A percentile compares a stretch with the other conserved stretches of the same genome.
phyloP scores from a whole-genome alignment of 805 yeast species.

The Hanseniaspora mollemarum region DNA sequence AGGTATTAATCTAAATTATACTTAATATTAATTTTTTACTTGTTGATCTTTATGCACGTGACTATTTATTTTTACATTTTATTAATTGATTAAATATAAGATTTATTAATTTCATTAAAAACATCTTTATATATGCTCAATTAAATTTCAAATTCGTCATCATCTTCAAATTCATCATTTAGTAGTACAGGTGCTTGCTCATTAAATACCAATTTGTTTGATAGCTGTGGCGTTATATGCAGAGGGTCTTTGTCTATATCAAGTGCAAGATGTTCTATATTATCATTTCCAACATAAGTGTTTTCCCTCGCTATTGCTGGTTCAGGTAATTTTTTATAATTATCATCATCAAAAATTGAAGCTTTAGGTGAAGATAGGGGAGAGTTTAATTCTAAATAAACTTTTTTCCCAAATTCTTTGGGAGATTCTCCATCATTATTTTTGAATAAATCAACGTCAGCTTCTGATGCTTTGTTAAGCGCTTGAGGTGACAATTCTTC shows the following conservation, averaged over 20 bases:
- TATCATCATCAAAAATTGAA: constrained; percentile 24
- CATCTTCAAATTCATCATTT: constrained; percentile 24
- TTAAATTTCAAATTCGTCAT: constrained; percentile 22
- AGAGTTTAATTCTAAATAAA: constrained; percentile 29
- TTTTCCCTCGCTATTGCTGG: not conserved
- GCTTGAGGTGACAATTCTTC: constrained; percentile 12
- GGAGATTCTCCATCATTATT: constrained; percentile 1
- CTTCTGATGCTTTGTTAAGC: constrained; percentile 3
- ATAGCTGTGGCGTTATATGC: not conserved
- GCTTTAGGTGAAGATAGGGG: constrained; percentile 28
- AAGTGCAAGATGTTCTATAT: not conserved
- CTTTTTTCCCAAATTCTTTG: constrained; percentile 23
- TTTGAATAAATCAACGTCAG: constrained; percentile 9
- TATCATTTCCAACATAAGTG: not conserved
- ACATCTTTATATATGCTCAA: not conserved
- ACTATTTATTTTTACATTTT: not conserved
- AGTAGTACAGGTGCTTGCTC: constrained; percentile 23
- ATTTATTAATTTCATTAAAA: no score
- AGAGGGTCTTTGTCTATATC: not conserved
- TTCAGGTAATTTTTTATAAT: not conserved
- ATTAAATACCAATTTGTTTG: constrained; percentile 17
- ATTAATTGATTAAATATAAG: not conserved
- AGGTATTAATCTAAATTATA: constrained; percentile 2
- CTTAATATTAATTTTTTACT: not conserved
- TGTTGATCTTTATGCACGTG: not conserved